phyloP scores from a whole-genome alignment of 1,284 basidiomycete species.

The Trametes sp. region DNA sequence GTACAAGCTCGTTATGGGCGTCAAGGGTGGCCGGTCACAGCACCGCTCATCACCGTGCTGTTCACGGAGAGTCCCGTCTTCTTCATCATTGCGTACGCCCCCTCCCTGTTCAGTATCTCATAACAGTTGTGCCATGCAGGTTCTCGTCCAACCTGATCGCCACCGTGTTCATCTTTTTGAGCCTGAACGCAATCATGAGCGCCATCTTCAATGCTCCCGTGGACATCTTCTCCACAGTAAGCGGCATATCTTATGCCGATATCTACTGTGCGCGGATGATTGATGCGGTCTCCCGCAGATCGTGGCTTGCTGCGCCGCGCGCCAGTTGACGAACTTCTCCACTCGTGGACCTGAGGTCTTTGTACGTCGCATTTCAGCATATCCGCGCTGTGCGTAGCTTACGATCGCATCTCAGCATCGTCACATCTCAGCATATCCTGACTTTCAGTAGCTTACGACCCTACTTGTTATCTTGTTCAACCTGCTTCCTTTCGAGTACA shows the following conservation, averaged over 20 bases:
- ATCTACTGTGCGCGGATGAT: neutral
- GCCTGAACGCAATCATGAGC: slow-evolving; percentile 44
- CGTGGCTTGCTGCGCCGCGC: slow-evolving; percentile 68
- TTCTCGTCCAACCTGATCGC: slow-evolving; percentile 42
- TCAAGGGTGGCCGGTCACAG: slow-evolving; percentile 39
- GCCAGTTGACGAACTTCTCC: slow-evolving; percentile 68
- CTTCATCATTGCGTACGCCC: slow-evolving; percentile 42
- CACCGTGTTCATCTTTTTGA: slow-evolving; percentile 44
- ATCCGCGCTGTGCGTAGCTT: too few relatives aligned
- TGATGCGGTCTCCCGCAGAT: slow-evolving; percentile 9
- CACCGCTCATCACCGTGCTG: slow-evolving; percentile 41
- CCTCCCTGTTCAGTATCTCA: too few relatives aligned
- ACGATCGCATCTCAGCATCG: too few relatives aligned
- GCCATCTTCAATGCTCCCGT: slow-evolving; percentile 45
- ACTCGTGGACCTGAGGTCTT: slow-evolving; percentile 58
- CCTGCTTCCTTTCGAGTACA: too few relatives aligned
- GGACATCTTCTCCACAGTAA: slow-evolving; percentile 42
- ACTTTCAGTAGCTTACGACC: too few relatives aligned
- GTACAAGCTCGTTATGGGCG: slow-evolving; percentile 44
- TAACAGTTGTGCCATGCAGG: too few relatives aligned
- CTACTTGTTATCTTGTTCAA: neutral
- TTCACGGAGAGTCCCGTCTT: slow-evolving; percentile 44
- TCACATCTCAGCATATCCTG: too few relatives aligned
- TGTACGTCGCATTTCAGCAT: slow-evolving; percentile 52
- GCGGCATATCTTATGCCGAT: slow-evolving; percentile 1